A percentile compares a stretch with the other conserved stretches of the same genome.
phyloP scores from a whole-genome alignment of 805 yeast species.

The Saccharomycopsis schoenii region DNA sequence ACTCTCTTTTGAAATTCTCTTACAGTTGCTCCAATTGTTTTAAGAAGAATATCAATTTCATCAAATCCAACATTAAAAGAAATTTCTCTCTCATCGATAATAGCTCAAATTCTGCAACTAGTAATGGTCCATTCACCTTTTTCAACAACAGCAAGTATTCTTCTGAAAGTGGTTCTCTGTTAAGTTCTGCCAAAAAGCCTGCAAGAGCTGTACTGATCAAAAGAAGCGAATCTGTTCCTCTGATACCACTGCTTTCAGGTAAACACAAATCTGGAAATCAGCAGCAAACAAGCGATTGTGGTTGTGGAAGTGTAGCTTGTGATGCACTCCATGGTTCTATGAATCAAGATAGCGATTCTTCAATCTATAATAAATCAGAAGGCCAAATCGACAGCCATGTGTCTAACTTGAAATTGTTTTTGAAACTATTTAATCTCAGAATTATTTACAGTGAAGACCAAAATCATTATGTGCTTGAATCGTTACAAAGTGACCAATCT shows the following conservation, averaged over 20 bases:
- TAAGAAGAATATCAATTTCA: constrained; percentile 15
- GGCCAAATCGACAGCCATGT: neutral
- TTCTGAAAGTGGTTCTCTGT: neutral
- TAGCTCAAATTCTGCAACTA: too few species aligned
- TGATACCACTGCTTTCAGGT: neutral
- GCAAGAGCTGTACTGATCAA: neutral
- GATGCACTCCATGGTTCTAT: neutral
- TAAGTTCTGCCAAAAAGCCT: neutral
- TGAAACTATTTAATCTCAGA: constrained; percentile 11
- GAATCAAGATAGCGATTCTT: neutral
- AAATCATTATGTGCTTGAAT: neutral
- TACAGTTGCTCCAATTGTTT: constrained; percentile 18
- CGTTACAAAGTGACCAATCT: neutral
- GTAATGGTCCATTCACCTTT: neutral
- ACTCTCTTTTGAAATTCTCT: constrained; percentile 14
- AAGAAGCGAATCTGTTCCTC: constrained; percentile 1
- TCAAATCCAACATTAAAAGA: constrained; percentile 4
- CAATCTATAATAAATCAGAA: neutral
- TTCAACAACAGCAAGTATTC: neutral
- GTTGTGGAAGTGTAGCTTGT: neutral
- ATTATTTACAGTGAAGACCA: neutral
- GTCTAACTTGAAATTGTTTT: constrained; percentile 7
- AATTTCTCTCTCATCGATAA: neutral
- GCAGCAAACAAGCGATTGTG: constrained; percentile 1
- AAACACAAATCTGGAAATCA: neutral